phyloP scores from a whole-genome alignment of 2,329 filamentous ascomycete genomes.

The Seiridium cupressi region DNA sequence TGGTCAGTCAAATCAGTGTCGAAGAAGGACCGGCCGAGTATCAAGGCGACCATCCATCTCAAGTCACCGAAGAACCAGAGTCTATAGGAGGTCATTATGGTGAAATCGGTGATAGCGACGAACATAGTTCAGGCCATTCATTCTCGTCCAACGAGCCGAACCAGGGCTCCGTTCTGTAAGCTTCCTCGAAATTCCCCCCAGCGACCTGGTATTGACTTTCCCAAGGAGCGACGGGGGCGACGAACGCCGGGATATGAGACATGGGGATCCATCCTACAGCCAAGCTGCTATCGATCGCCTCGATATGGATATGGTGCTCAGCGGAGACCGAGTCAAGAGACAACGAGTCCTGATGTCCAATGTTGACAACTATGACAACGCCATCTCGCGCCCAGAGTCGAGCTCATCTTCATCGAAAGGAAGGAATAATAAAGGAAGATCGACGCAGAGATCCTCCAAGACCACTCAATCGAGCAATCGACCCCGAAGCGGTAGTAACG shows the following conservation, averaged over 20 bases:
- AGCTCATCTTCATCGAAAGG: background rate
- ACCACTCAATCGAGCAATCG: background rate
- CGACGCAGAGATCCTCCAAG: background rate
- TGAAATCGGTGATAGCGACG: background rate
- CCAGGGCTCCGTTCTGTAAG: background rate
- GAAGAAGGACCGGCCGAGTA: too few relatives aligned
- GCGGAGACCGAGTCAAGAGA: background rate
- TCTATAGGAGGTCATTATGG: background rate
- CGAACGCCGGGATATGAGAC: background rate
- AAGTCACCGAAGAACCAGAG: background rate
- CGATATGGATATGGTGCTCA: background rate
- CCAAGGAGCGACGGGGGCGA: background rate
- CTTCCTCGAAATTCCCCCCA: background rate
- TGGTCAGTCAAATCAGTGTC: too few relatives aligned
- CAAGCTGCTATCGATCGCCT: background rate
- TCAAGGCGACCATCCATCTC: too few relatives aligned
- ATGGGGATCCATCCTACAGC: background rate
- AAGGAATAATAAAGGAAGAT: background rate
- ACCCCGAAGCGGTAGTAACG: too few relatives aligned
- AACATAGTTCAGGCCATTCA: background rate
- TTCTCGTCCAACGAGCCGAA: background rate
- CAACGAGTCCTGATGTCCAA: background rate
- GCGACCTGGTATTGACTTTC: background rate
- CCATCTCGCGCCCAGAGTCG: background rate
- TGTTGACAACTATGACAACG: background rate